Percentiles rank a stretch among this genome's conserved stretches.
These are phyloP conservation scores for Rhodotorula sp. DNA, from an alignment of 1,284 basidiomycete genomes.

Conservation along the genomic window DNA sequence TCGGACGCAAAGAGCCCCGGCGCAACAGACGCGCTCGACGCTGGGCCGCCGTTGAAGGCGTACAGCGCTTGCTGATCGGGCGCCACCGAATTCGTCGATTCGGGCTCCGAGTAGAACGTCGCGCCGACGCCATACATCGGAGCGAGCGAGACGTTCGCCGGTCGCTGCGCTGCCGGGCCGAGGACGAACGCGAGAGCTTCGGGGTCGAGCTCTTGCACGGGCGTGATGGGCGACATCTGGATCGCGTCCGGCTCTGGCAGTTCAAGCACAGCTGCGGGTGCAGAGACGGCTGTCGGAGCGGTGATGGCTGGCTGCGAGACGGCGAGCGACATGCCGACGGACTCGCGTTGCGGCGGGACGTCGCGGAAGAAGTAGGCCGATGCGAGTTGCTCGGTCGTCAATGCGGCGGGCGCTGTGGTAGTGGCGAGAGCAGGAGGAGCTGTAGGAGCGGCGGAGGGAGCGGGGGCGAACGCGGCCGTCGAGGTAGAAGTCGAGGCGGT, in stretches of 20 bases:
- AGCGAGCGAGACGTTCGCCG: neutral
- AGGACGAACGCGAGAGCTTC: conserved; percentile 6
- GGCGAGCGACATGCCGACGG: neutral
- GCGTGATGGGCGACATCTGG: neutral
- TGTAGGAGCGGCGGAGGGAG: neutral
- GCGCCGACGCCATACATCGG: conserved; percentile 7
- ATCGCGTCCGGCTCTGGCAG: neutral
- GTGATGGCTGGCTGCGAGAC: neutral
- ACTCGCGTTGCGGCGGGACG: neutral
- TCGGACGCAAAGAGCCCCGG: too few species aligned
- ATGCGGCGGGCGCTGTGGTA: too few species aligned
- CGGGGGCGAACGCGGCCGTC: too few species aligned
- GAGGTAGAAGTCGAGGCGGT: neutral
- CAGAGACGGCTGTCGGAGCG: neutral
- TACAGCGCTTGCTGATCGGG: neutral
- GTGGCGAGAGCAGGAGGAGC: neutral
- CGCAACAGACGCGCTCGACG: neutral
- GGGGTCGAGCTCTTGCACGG: conserved; percentile 1
- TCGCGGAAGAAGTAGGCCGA: conserved; percentile 27
- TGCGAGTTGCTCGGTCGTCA: conserved; percentile 17
- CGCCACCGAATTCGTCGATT: neutral
- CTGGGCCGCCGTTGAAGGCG: neutral
- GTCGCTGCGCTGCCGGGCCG: neutral
- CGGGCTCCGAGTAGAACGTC: neutral
- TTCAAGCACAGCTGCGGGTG: neutral